Evolutionary conservation across 2,329 filamentous ascomycete genomes (phyloP).

Genomic region (Aspergillus quadrilineatus): DNA sequence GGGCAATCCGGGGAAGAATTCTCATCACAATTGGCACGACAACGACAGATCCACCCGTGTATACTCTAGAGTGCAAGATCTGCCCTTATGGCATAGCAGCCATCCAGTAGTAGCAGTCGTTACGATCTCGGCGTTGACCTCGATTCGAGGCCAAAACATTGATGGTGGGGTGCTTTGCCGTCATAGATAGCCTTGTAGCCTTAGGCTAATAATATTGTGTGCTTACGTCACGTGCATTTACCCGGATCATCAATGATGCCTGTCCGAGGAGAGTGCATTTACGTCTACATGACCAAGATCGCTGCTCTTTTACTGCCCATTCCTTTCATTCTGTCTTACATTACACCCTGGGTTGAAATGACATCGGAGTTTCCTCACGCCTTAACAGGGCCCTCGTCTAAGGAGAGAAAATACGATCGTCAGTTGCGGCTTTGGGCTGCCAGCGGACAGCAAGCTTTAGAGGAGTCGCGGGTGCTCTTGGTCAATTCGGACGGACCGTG

Average conservation of each 20-base stretch:
- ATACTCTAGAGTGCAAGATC: not conserved
- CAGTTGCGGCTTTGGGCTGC: conserved; percentile 95
- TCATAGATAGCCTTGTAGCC: conserved; percentile 15
- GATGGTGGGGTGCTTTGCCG: conserved; percentile 16
- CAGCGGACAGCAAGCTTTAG: conserved; percentile 83
- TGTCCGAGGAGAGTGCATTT: not conserved
- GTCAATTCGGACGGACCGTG: conserved; percentile 65
- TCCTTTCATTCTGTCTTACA: not conserved
- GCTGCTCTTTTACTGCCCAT: not conserved
- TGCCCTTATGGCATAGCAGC: not conserved
- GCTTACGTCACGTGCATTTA: conserved; percentile 6
- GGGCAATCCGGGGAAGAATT: conserved; percentile 2
- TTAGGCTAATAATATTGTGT: conserved; percentile 7
- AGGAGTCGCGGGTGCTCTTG: conserved; percentile 86
- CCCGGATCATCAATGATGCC: conserved; percentile 9
- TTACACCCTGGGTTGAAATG: conserved; percentile 25
- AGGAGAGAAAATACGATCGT: conserved; percentile 82
- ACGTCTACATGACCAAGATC: not conserved
- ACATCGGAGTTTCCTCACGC: conserved; percentile 37
- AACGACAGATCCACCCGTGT: not conserved
- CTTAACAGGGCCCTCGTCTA: conserved; percentile 54
- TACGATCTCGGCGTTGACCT: not conserved
- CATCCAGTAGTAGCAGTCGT: not conserved
- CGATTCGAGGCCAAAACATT: not conserved
- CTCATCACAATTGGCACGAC: conserved; percentile 10